These are phyloP conservation scores for Vicia villosa DNA, from an alignment of 306 rosid species.

Conservation along the genomic window DNA sequence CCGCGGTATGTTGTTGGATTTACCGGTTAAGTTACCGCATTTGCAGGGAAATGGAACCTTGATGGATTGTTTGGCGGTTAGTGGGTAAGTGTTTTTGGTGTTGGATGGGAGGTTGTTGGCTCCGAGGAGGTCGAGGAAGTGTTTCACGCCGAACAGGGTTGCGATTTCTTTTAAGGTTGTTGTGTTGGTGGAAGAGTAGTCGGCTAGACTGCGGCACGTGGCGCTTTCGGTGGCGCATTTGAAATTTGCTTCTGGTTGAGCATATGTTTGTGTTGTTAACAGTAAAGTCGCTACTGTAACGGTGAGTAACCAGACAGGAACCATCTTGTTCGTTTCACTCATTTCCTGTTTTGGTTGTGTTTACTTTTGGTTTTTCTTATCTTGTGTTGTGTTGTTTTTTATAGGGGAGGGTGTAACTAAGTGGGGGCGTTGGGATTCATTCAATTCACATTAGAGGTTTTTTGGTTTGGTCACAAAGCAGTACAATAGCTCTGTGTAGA, in stretches of 20 bases:
- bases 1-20: conserved; percentile 43
- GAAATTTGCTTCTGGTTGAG: conserved; percentile 44
- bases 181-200: conserved; percentile 46
- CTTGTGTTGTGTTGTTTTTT: not conserved
- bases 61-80: conserved; percentile 26
- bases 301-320: conserved; percentile 11
- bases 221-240: conserved; percentile 35
- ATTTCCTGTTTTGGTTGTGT: not conserved
- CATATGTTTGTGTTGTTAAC: conserved; percentile 8
- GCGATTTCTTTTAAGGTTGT: conserved; percentile 52
- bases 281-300: not conserved
- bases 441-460: conserved; percentile 4
- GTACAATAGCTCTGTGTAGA: not conserved
- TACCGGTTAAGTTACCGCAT: conserved; percentile 57
- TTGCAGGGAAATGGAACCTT: conserved; percentile 65
- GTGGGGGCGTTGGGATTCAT: conserved; percentile 7
- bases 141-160: conserved; percentile 66
- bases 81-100: not conserved
- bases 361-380: not conserved
- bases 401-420: not conserved
- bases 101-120: conserved; percentile 50
- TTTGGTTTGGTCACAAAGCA: not conserved
- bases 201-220: conserved; percentile 52
- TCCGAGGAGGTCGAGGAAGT: conserved; percentile 55
- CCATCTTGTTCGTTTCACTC: not conserved